phyloP scores from a whole-genome alignment of 2,329 filamentous ascomycete genomes.

The Cladosporium sp. region DNA sequence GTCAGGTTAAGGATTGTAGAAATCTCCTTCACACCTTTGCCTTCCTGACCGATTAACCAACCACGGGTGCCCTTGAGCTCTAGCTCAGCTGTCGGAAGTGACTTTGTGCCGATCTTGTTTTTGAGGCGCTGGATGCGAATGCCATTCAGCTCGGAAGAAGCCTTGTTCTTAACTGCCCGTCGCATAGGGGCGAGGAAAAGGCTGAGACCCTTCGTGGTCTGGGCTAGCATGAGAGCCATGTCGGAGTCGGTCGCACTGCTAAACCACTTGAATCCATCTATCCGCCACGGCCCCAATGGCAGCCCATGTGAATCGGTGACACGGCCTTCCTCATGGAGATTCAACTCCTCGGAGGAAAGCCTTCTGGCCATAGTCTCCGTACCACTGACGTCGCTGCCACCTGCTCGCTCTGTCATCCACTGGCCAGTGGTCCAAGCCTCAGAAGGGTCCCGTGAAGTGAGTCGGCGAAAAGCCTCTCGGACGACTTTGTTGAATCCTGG shows the following conservation, averaged over 20 bases:
- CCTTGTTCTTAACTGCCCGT: slow-evolving; percentile 35
- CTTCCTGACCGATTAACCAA: slow-evolving; percentile 61
- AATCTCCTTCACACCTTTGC: slow-evolving; percentile 64
- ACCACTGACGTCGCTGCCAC: slow-evolving; percentile 63
- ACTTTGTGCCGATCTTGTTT: slow-evolving; percentile 65
- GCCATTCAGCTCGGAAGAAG: slow-evolving; percentile 49
- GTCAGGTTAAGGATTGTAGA: slow-evolving; percentile 64
- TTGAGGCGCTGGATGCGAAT: slow-evolving; percentile 65
- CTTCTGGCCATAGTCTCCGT: slow-evolving; percentile 54
- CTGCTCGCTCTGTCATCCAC: slow-evolving; percentile 71
- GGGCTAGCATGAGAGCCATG: slow-evolving; percentile 61
- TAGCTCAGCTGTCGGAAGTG: slow-evolving; percentile 68
- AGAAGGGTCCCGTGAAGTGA: slow-evolving; percentile 49
- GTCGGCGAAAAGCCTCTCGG: slow-evolving; percentile 38
- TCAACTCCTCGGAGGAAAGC: too few species aligned
- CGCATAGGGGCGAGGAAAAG: slow-evolving; percentile 61
- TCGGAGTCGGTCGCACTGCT: slow-evolving; percentile 61
- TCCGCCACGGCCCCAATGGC: slow-evolving; percentile 52
- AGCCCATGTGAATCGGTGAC: slow-evolving; percentile 10
- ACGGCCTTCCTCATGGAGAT: background rate
- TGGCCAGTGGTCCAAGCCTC: slow-evolving; percentile 66
- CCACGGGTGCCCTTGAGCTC: slow-evolving; percentile 42
- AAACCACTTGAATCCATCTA: slow-evolving; percentile 70
- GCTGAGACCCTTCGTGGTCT: slow-evolving; percentile 51
- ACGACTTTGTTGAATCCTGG: slow-evolving; percentile 20